Conservation (phyloP, 495 filamentous ascomycete genomes). For the Podospora tetraspora region DNA sequence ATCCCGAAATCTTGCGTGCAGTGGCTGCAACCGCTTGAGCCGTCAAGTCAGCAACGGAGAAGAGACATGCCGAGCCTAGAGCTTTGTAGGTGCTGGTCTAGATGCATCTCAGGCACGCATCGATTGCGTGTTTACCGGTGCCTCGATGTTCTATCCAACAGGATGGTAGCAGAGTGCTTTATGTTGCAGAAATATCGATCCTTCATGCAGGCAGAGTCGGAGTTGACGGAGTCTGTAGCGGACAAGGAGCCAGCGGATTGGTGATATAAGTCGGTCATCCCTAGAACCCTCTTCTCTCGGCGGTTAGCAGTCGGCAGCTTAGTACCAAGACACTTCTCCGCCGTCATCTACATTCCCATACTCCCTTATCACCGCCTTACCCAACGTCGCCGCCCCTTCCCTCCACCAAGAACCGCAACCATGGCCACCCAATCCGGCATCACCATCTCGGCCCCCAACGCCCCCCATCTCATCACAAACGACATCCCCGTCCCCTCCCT, state of each 20-base stretch:
- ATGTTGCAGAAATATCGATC: no score
- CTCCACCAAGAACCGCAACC: background rate
- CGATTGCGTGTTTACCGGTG: background rate
- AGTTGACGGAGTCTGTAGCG: background rate
- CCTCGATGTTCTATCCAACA: background rate
- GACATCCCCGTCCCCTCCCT: conserved; percentile 27
- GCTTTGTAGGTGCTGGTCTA: background rate
- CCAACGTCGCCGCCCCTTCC: no score
- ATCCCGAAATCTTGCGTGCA: background rate
- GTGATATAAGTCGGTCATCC: background rate
- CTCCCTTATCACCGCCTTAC: background rate
- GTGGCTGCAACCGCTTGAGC: background rate
- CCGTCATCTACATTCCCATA: background rate
- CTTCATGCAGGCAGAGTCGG: background rate
- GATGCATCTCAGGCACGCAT: background rate
- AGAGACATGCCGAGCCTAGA: background rate
- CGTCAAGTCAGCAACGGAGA: background rate
- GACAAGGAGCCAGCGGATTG: background rate
- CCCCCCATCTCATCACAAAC: conserved; percentile 19
- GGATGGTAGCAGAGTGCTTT: background rate
- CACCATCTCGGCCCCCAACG: conserved; percentile 17
- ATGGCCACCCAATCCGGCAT: conserved; percentile 26
- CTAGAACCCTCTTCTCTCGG: no score
- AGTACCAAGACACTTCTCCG: no score
- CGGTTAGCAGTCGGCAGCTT: no score